phyloP scores from a whole-genome alignment of 495 filamentous ascomycete genomes.

The Staphylotrichum longicolle region DNA sequence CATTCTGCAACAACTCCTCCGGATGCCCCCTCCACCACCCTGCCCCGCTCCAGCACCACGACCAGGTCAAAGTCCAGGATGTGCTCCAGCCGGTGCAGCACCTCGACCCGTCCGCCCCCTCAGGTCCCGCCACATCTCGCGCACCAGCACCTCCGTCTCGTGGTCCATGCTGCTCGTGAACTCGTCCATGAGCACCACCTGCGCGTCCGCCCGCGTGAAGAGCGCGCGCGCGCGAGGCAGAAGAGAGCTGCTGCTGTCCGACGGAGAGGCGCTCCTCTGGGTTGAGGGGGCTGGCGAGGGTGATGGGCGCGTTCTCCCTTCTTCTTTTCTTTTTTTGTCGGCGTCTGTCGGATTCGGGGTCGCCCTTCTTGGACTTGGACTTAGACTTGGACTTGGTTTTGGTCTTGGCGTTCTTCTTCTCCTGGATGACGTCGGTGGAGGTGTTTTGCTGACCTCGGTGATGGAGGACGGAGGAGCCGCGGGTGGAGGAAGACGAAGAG shows the following conservation, averaged over 20 bases:
- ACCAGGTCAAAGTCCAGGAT: conserved; percentile 16
- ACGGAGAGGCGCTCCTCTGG: conserved; percentile 11
- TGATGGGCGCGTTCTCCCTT: not conserved
- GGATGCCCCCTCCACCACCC: conserved; percentile 14
- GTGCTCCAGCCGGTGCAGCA: conserved; percentile 13
- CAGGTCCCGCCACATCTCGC: conserved; percentile 11
- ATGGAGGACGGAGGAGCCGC: conserved; percentile 1
- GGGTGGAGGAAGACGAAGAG: not conserved
- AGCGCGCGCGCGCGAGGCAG: conserved; percentile 10
- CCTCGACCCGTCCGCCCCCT: conserved; percentile 5
- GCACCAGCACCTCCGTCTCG: conserved; percentile 16
- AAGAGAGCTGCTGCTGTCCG: conserved; percentile 14
- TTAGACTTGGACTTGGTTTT: not conserved
- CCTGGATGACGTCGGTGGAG: not conserved
- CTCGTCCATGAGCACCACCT: conserved; percentile 16
- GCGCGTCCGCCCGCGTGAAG: conserved; percentile 5
- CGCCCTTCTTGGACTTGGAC: too few species aligned
- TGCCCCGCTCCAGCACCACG: conserved; percentile 7
- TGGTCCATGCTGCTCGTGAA: conserved; percentile 16
- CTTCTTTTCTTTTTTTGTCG: not conserved
- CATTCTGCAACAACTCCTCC: conserved; percentile 15
- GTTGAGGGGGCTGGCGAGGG: conserved; percentile 9
- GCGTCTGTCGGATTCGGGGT: not conserved
- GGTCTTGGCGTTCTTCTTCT: conserved; percentile 10
- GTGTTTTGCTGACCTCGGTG: not conserved